These are phyloP conservation scores for Oidiodendron maius DNA, from an alignment of 495 filamentous ascomycete genomes.

Conservation along the genomic window DNA sequence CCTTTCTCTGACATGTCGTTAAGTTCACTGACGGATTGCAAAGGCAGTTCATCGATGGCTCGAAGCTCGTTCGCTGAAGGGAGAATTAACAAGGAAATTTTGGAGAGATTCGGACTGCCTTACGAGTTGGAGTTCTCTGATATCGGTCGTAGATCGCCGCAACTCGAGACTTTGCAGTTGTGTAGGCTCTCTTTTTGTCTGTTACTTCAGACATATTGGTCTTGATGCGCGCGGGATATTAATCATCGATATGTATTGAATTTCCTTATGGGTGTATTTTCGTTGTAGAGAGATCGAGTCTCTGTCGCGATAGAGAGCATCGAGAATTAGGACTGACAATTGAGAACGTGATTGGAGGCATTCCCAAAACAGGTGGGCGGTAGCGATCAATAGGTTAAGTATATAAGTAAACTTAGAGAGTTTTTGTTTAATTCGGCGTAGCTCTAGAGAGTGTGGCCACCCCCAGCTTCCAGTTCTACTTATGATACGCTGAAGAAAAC, in stretches of 20 bases:
- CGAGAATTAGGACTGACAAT: background rate
- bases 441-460: background rate
- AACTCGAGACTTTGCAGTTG: background rate
- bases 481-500: background rate
- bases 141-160: slow-evolving; percentile 4
- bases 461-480: background rate
- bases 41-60: slow-evolving; percentile 3
- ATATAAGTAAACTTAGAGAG: no score
- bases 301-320: no score
- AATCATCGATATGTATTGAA: no score
- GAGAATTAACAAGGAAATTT: background rate
- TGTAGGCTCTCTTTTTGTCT: background rate
- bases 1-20: slow-evolving; percentile 4
- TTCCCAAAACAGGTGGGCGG: no score
- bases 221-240: background rate
- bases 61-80: slow-evolving; percentile 8
- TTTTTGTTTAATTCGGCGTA: background rate
- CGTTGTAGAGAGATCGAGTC: no score
- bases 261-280: no score
- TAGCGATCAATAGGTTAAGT: no score
- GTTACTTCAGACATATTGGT: background rate
- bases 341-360: no score
- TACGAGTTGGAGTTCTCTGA: slow-evolving; percentile 1
- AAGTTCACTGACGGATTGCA: background rate
- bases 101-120: background rate